Conservation (phyloP, 257 asterid species). For the Haberlea rhodopensis region DNA sequence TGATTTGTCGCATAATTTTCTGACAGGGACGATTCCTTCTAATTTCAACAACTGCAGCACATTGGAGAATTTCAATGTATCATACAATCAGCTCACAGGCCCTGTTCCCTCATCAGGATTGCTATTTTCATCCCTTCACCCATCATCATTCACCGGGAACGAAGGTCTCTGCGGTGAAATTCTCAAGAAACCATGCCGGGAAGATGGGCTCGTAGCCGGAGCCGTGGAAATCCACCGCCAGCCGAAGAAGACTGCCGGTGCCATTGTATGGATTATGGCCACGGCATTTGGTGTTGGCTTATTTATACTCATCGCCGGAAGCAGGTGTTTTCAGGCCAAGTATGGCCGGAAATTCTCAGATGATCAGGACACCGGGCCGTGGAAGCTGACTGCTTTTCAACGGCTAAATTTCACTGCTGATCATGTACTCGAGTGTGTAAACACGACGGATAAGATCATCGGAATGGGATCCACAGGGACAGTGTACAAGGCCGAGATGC, state of each 20-base stretch:
- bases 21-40: constrained; percentile 76
- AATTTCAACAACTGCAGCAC: constrained; percentile 72
- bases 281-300: constrained; percentile 74
- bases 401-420: constrained; percentile 74
- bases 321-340: constrained; percentile 52
- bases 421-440: constrained; percentile 61
- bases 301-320: constrained; percentile 53
- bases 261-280: constrained; percentile 74
- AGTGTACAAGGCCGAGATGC: constrained; percentile 91
- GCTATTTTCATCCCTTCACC: constrained; percentile 58
- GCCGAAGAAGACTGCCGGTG: constrained; percentile 64
- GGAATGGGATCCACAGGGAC: constrained; percentile 92
- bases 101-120: constrained; percentile 72
- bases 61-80: constrained; percentile 75
- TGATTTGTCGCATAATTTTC: constrained; percentile 68
- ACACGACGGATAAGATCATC: constrained; percentile 51
- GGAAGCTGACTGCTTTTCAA: constrained; percentile 87
- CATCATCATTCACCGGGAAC: constrained; percentile 73
- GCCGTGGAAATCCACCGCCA: constrained; percentile 36
- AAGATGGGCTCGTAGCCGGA: constrained; percentile 25
- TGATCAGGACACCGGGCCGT: constrained; percentile 51
- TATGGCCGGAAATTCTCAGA: constrained; percentile 42
- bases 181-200: constrained; percentile 53
- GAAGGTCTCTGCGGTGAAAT: constrained; percentile 73
- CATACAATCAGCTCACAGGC: constrained; percentile 83